Base-by-base conservation (phyloP, 495 filamentous ascomycete genomes). In the Penicillium canescens region DNA sequence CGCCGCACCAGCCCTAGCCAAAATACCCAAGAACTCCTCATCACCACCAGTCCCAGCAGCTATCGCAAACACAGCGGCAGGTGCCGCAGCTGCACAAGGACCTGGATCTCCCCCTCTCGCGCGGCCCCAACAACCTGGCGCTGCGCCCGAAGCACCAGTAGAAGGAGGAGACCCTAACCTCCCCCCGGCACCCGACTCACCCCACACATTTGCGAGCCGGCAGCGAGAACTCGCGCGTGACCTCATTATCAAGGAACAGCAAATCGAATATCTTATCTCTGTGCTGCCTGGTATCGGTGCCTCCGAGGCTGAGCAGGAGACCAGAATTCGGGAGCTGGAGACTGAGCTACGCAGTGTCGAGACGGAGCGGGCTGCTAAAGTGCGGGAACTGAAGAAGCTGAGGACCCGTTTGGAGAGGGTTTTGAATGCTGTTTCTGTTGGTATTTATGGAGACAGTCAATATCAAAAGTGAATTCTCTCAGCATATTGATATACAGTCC, bases 191-290 rank as follows among this genome's bases (percentile, higher is more conserved):
- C 81, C 88, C 1, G 80, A 89, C 56, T 74, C 84, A 1, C 79
- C 88, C 0, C 78, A 83, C 36, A 76, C 78, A 12, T 96, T 95
- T 68, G 78, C 78, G 36, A 80, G 79, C 8, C 83, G 86, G 9
- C 85, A 95, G 65, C 70, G 82, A 33, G 92, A 98, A 66, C 78
- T 98, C 16, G 90, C 91, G 14, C 84, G 86, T 12, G 93, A 96
- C 62, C 77, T 98, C 1, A 86, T 98, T 46, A 71, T 90, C 50
- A 92, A 96, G 70, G 89, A 93, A 59, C 91, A 96, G 76, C 92
- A 96, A 80, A 94, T 98, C 60, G 94, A 98, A 73, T 77, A 83
- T 21, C 70, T 98, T 50, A 91, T 97, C 55, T 85, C 82, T 3
- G 79, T 80, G 13, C 73, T 98, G n/a, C 94, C 94, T 0, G 94